Evolutionary conservation across 2,329 filamentous ascomycete species (phyloP), one percentile per base, ranked within the genome.

Genomic region (Monosporascus sp.): DNA sequence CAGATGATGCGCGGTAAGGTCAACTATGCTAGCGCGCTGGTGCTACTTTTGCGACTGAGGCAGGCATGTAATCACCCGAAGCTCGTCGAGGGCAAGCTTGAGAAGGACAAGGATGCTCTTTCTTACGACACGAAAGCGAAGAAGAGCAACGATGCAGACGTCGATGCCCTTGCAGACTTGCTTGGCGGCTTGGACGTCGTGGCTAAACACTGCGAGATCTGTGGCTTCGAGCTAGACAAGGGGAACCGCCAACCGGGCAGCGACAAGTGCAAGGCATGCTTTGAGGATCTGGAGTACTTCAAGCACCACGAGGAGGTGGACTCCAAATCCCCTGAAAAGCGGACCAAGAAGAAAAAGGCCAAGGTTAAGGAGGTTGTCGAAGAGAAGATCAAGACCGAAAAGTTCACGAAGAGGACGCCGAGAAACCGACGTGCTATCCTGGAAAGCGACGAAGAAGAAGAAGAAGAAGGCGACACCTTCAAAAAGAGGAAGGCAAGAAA

Each of bases 51-150:
- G 52, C 86, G 94, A 39, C 77, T 99, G 55, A 82, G 94, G 54
- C 94, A 99, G 69, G 89, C 91, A 20, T 99, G 94, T 70, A 96
- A 99, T 65, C 94, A 99, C 67, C 91, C 92, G 0, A 86, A 90
- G 59, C 78, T 99, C 46, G 87, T 96, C 14, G 89, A 90, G 59
- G 86, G 86, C 57, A 93, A 95, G 65, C 77, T 97, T 53, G 86
- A 86, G 51, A 89, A 89, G 59, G 94, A 99, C 67, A 90, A 87
- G 62, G 94, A 97, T 64, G 89, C 90, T 2, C 73, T 96, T 51
- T 80, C 84, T 1, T 86, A 84, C 1, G 88, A 79, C 57, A 74
- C 79, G 37, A 76, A 78, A 47, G 66, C 73, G 24, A 78, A 77
- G 52, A 74, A 76, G 48, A 74, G 78, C 24, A 27, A n/a, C 18